A percentile compares a stretch with the other conserved stretches of the same genome.
These are phyloP conservation scores for Neofusicoccum sp. DNA, from an alignment of 2,329 filamentous ascomycete species.

Conservation along the genomic window DNA sequence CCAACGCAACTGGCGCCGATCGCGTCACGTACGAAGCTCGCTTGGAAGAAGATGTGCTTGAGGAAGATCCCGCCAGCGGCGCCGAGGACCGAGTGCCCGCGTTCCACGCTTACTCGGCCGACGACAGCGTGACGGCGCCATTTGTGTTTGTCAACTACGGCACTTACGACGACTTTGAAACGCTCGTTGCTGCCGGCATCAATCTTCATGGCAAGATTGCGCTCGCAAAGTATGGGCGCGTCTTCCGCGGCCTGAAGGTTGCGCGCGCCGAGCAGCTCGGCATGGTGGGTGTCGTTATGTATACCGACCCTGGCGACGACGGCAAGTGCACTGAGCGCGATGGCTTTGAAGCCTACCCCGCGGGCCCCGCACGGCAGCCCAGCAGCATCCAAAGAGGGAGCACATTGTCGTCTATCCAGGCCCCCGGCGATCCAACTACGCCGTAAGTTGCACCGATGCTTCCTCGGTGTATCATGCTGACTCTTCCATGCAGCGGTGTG, in stretches of 20 bases:
- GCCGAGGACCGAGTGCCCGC: constrained; percentile 76
- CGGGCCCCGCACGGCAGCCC: constrained; percentile 84
- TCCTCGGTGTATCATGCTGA: constrained; percentile 52
- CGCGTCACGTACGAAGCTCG: constrained; percentile 77
- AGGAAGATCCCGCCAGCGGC: constrained; percentile 78
- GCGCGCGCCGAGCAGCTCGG: constrained; percentile 90
- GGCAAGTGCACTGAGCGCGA: constrained; percentile 81
- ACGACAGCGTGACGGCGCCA: constrained; percentile 83
- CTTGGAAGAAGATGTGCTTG: constrained; percentile 79
- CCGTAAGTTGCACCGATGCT: constrained; percentile 55
- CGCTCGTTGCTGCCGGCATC: constrained; percentile 74
- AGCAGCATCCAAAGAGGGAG: constrained; percentile 90
- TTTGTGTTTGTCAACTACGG: constrained; percentile 94
- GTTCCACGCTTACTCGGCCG: constrained; percentile 94
- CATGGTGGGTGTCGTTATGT: constrained; percentile 83
- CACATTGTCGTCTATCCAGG: constrained; percentile 38
- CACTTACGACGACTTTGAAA: constrained; percentile 82
- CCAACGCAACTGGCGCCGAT: constrained; percentile 36
- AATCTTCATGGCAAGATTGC: constrained; percentile 83
- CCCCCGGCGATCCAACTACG: background rate
- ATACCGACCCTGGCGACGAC: constrained; percentile 88
- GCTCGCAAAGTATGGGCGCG: constrained; percentile 79
- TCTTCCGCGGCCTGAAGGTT: constrained; percentile 89
- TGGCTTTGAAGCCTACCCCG: constrained; percentile 76
- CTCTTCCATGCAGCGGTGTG: constrained; percentile 88